Base-by-base conservation (phyloP, 78 protist species). In the Monocercomonoides exilis region DNA sequence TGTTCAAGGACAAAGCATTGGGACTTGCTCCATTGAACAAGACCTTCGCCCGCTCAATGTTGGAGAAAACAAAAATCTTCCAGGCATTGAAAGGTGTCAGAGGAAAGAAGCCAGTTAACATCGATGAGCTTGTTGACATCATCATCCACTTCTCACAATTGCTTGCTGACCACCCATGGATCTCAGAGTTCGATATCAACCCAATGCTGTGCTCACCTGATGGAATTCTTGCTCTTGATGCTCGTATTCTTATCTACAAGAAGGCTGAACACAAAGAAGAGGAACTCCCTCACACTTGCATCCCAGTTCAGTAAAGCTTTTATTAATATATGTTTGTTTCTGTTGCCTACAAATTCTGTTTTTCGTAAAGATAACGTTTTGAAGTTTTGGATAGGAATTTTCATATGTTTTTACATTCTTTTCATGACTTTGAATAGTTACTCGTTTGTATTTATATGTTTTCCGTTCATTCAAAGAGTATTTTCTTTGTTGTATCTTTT, bases 121-220 rank as follows among this genome's bases (percentile, higher is more conserved):
- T 84, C 45, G 84, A 84, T 33, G 2, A 1, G 33, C 36, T 84
- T 6, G 84, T 0, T 33, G 81, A 38, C 36, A 41, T 84, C 80
- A 2, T 84, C 32, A 44, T 38, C 84, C 3, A n/a, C 43, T 36
- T 84, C 84, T 54, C 88, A 6, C 32, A 84, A 41, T 82, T 89
- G 32, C 1, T 89, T 6, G 34, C 36, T 32, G 87, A 89, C 84
- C 44, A 42, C 81, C 81, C 81, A 21, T 3, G 41, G 44, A 84
- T 89, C 45, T 33, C 2, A n/a, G 91, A 89, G 45, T 38, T 84
- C 36, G 91, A 89, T 44, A 89, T 89, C 84, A 89, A 89, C 87
- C 85, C 85, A 1, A 33, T 81, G 3, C 45, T 81, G 5, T 43
- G 46, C 3, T 84, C 81, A 6, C 44, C 64, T 11, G 91, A 89